Conservation (phyloP, 331 rosid genomes). For the Quercus phellos region DNA sequence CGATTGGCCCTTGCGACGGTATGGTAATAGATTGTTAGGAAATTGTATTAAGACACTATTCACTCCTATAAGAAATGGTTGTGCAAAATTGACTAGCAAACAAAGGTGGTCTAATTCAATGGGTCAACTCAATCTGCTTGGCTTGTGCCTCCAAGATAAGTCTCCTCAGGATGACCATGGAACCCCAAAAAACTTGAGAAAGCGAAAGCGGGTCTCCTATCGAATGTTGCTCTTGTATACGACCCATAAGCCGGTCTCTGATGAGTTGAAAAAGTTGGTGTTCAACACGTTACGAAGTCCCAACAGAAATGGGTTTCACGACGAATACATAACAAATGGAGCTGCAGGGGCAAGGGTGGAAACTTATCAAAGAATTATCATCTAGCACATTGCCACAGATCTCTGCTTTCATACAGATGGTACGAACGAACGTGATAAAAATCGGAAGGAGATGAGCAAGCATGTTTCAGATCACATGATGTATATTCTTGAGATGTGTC, state of each 20-base stretch:
- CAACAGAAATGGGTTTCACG: too few relatives aligned
- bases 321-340: background rate
- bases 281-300: background rate
- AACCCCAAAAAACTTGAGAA: too few relatives aligned
- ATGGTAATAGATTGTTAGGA: fast-evolving
- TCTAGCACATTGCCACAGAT: conserved; percentile 5
- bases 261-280: background rate
- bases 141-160: too few relatives aligned
- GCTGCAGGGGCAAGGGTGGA: background rate
- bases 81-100: too few relatives aligned
- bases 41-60: too few relatives aligned
- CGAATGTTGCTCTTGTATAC: too few relatives aligned
- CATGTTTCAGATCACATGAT: background rate
- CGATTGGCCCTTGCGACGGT: background rate
- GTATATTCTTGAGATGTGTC: background rate
- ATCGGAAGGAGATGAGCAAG: background rate
- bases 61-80: too few relatives aligned
- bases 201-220: too few relatives aligned
- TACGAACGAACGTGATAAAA: fast-evolving
- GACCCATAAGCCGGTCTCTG: background rate
- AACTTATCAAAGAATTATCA: background rate
- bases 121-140: too few relatives aligned
- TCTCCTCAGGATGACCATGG: too few relatives aligned
- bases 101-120: too few relatives aligned
- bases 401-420: background rate